A percentile compares a stretch with the other conserved stretches of the same genome.
Evolutionary conservation across 768 basidiomycete species (phyloP).

Genomic region (Suillus subaureus): DNA sequence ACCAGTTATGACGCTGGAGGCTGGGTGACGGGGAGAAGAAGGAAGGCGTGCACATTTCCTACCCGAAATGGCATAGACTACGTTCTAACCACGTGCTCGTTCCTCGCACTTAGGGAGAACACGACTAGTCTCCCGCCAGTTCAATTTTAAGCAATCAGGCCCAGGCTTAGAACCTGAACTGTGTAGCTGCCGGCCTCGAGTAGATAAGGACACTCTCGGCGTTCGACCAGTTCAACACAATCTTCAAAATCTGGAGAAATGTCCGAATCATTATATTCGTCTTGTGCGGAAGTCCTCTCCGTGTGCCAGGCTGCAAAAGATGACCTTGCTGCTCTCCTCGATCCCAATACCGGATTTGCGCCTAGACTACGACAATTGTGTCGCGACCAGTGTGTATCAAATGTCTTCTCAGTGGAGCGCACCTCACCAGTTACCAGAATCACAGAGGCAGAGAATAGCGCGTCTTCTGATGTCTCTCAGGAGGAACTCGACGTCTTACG

Average conservation of each 20-base stretch:
- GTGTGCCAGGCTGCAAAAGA: conserved; percentile 55
- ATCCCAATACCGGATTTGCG: conserved; percentile 71
- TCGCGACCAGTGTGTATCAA: conserved; percentile 54
- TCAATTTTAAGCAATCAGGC: neutral
- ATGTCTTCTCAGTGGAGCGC: neutral
- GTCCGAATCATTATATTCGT: conserved; percentile 52
- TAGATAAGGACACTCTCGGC: neutral
- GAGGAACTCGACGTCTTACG: conserved; percentile 65
- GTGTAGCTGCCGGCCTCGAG: neutral
- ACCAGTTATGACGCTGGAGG: too few relatives aligned
- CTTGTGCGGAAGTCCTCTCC: conserved; percentile 68
- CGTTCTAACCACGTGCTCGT: too few relatives aligned
- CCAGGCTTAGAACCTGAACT: neutral
- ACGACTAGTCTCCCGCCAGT: neutral
- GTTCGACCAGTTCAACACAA: neutral
- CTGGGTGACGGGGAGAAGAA: too few relatives aligned
- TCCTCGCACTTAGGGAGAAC: too few relatives aligned
- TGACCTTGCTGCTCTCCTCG: conserved; percentile 62
- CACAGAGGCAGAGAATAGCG: conserved; percentile 49
- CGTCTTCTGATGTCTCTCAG: conserved; percentile 37
- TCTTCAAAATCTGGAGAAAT: conserved; percentile 12
- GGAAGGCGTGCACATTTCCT: too few relatives aligned
- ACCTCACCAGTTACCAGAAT: conserved; percentile 40
- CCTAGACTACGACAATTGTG: conserved; percentile 57
- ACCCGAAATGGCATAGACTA: too few relatives aligned